Base-by-base conservation (phyloP, 2,329 filamentous ascomycete species). In the Xylogone sp. region DNA sequence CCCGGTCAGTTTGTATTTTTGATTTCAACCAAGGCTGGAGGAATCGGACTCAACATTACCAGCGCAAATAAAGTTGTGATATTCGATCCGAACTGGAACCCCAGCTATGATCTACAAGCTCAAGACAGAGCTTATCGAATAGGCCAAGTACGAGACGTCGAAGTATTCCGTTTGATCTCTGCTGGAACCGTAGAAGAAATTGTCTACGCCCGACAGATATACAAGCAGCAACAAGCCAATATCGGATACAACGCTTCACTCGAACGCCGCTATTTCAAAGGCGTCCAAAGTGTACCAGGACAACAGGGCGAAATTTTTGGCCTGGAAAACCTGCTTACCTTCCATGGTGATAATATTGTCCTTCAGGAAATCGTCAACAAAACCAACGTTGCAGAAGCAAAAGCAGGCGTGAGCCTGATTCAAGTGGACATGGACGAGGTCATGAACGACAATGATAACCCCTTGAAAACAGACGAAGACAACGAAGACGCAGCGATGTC, bases 181-280 rank as follows among this genome's bases (percentile, higher is more conserved):
- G 84, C 89, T 1, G 94, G 94, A 1, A 97, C 94, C 0, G 90
- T 99, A 16, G 94, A 99, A 65, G 94, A 99, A 68, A 94, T 97
- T 49, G 90, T 97, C 7, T 99, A 99, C 62, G 94, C 93, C 0
- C 82, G 94, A 6, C 94, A 99, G 63, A 94, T 99, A 39, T 99
- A 99, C 77, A 99, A 99, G 69, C 94, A 99, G 65, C 94, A 99
- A 64, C 94, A 97, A 71, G 93, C 94, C 21, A 97, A 97, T 63
- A 97, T 99, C 53, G 94, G 90, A 1, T 97, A 99, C 69, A 95
- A 86, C 29, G 94, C 94, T 0, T 95, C 90, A 0, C 87, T 86
- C 4, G 94, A 99, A 69, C 84, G 94, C 3, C 84, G 94, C 1
- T 99, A 99, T 68, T 99, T 99, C 74, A 91, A 87, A 59, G 94